These are phyloP conservation scores for Lotmaria passim DNA, from an alignment of 208 protist species.

Conservation along the genomic window DNA sequence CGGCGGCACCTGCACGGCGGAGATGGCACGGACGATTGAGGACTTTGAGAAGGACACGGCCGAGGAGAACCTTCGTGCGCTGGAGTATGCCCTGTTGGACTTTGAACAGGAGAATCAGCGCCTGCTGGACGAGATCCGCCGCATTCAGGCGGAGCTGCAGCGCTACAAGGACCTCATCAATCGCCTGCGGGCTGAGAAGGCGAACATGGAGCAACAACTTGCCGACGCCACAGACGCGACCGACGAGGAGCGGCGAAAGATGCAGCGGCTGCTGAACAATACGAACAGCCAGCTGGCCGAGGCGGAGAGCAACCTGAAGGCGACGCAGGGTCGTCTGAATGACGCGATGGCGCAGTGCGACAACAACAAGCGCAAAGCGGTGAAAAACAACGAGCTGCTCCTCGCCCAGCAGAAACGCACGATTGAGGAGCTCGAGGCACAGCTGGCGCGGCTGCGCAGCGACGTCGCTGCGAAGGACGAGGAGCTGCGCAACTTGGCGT, in stretches of 20 bases:
- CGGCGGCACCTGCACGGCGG: conserved; percentile 11
- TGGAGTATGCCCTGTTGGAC: conserved; percentile 54
- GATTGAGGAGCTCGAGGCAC: conserved; percentile 45
- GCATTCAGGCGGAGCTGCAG: conserved; percentile 46
- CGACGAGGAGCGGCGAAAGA: conserved; percentile 45
- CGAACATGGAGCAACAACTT: conserved; percentile 47
- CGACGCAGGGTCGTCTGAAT: conserved; percentile 39
- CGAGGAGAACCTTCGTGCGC: conserved; percentile 53
- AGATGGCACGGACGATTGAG: conserved; percentile 39
- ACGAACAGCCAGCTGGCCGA: conserved; percentile 47
- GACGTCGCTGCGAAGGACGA: conserved; percentile 52
- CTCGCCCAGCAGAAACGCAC: conserved; percentile 50
- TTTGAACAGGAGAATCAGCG: conserved; percentile 71
- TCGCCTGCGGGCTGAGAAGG: conserved; percentile 53
- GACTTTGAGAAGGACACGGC: conserved; percentile 65
- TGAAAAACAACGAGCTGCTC: conserved; percentile 56
- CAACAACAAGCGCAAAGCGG: conserved; percentile 46
- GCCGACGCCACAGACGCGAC: conserved; percentile 28
- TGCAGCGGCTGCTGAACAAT: conserved; percentile 39
- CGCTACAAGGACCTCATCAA: conserved; percentile 54
- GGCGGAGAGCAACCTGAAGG: conserved; percentile 43
- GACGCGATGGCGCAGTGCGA: conserved; percentile 36
- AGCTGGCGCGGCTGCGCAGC: conserved; percentile 39
- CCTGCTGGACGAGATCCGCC: conserved; percentile 47
- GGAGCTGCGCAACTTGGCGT: conserved; percentile 49